A percentile compares a stretch with the other conserved stretches of the same genome.
These are phyloP conservation scores for Raffaelea arxii DNA, from an alignment of 2,329 filamentous ascomycete genomes.

Conservation along the genomic window DNA sequence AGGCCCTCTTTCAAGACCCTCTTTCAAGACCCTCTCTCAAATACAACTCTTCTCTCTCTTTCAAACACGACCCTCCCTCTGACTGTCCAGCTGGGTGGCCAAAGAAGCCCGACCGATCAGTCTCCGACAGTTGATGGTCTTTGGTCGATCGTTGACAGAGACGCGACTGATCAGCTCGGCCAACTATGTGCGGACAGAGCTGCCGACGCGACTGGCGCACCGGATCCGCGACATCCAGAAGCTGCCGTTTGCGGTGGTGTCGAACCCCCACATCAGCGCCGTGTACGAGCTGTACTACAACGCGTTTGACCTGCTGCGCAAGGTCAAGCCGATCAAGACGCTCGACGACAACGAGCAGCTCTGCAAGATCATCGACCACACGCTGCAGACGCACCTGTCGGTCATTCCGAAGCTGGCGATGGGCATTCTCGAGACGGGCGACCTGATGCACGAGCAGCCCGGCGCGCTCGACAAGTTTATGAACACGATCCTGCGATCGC, in stretches of 20 bases:
- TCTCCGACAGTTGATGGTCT: constrained; percentile 92
- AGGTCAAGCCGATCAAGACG: constrained; percentile 71
- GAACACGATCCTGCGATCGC: constrained; percentile 82
- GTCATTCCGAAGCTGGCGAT: constrained; percentile 93
- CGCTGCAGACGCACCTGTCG: constrained; percentile 76
- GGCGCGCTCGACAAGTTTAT: constrained; percentile 91
- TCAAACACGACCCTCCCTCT: neutral
- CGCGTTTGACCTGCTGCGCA: constrained; percentile 87
- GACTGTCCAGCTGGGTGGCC: constrained; percentile 67
- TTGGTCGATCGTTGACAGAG: constrained; percentile 88
- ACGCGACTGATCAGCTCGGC: constrained; percentile 82
- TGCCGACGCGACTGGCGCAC: constrained; percentile 83
- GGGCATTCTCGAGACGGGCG: constrained; percentile 84
- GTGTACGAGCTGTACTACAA: constrained; percentile 96
- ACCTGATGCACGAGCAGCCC: constrained; percentile 67
- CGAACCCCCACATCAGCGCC: constrained; percentile 86
- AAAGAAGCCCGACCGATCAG: constrained; percentile 92
- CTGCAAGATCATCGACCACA: constrained; percentile 70
- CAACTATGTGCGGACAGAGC: constrained; percentile 93
- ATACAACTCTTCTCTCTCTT: neutral
- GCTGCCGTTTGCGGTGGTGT: constrained; percentile 88
- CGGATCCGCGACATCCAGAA: constrained; percentile 96
- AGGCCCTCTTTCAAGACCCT: neutral
- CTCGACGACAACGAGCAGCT: constrained; percentile 84
- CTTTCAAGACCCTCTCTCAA: neutral